These are phyloP conservation scores for Acarospora socialis DNA, from an alignment of 2,329 filamentous ascomycete species.

Conservation along the genomic window DNA sequence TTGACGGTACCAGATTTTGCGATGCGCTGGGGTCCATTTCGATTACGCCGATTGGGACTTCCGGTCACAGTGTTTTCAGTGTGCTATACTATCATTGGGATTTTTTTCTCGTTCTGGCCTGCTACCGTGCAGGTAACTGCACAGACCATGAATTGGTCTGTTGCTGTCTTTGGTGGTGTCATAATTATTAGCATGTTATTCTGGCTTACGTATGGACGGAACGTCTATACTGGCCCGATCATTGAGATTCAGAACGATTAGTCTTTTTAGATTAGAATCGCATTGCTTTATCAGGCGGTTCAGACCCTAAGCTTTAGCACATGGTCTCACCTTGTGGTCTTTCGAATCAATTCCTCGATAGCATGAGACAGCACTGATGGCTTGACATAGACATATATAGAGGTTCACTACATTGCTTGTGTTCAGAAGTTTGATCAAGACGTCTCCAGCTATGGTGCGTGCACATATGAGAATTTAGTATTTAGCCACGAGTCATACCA, in stretches of 20 bases:
- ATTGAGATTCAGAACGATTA: slow-evolving; percentile 18
- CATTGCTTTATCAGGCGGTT: no score
- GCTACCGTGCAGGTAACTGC: slow-evolving; percentile 3
- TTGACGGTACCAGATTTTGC: slow-evolving; percentile 23
- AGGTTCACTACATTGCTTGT: no score
- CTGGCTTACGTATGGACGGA: slow-evolving; percentile 24
- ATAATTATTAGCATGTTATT: slow-evolving; percentile 24
- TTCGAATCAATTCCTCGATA: no score
- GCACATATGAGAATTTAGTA: no score
- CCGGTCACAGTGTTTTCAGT: slow-evolving; percentile 12
- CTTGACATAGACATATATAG: no score
- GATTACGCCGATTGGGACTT: slow-evolving; percentile 30
- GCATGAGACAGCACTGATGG: no score
- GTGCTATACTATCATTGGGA: slow-evolving; percentile 6
- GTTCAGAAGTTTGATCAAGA: no score
- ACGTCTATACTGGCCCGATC: slow-evolving; percentile 25
- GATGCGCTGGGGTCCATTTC: slow-evolving; percentile 29
- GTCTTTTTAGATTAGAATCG: no score
- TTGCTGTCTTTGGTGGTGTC: slow-evolving; percentile 26
- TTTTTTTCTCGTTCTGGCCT: slow-evolving; percentile 2
- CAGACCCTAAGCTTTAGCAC: no score
- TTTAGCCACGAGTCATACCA: no score
- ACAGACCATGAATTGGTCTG: slow-evolving; percentile 28
- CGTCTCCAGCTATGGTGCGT: no score
- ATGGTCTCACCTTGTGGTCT: no score